A percentile compares a stretch with the other conserved stretches of the same genome.
phyloP scores from a whole-genome alignment of 2,329 filamentous ascomycete genomes.

The Fusarium stilboides region DNA sequence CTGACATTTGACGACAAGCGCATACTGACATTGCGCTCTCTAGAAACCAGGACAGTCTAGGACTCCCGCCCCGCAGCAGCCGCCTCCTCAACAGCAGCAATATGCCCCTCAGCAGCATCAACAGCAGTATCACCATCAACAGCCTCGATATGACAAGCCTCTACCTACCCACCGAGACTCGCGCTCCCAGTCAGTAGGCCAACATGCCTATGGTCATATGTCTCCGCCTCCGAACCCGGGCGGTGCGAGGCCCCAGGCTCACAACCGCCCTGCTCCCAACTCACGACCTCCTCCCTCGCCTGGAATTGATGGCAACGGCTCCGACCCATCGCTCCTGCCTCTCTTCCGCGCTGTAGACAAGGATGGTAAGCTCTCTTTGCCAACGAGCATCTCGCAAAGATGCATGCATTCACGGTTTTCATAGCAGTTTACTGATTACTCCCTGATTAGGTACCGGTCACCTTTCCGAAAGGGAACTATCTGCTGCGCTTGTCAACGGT shows the following conservation, averaged over 20 bases:
- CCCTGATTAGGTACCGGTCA: constrained; percentile 75
- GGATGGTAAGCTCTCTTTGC: constrained; percentile 69
- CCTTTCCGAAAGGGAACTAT: constrained; percentile 88
- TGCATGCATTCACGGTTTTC: neutral
- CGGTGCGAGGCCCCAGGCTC: constrained; percentile 59
- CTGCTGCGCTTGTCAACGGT: constrained; percentile 92
- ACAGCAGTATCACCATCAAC: constrained; percentile 48
- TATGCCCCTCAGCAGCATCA: constrained; percentile 31
- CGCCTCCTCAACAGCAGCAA: constrained; percentile 47
- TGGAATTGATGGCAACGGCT: constrained; percentile 63
- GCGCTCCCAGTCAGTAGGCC: constrained; percentile 45
- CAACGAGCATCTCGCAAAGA: neutral
- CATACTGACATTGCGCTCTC: constrained; percentile 43
- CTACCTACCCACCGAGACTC: constrained; percentile 55
- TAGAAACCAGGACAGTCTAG: constrained; percentile 57
- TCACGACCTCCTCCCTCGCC: constrained; percentile 78
- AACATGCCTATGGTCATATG: constrained; percentile 61
- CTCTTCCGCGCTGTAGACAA: constrained; percentile 94
- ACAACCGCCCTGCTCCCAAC: constrained; percentile 68
- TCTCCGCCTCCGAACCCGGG: constrained; percentile 66
- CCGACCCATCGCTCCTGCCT: constrained; percentile 76
- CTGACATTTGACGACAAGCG: constrained; percentile 1
- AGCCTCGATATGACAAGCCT: constrained; percentile 66
- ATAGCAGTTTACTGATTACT: constrained; percentile 19
- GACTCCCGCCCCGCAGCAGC: constrained; percentile 49